Evolutionary conservation across 768 basidiomycete species (phyloP).

Genomic region (Pleurotus salmoneostramineus): DNA sequence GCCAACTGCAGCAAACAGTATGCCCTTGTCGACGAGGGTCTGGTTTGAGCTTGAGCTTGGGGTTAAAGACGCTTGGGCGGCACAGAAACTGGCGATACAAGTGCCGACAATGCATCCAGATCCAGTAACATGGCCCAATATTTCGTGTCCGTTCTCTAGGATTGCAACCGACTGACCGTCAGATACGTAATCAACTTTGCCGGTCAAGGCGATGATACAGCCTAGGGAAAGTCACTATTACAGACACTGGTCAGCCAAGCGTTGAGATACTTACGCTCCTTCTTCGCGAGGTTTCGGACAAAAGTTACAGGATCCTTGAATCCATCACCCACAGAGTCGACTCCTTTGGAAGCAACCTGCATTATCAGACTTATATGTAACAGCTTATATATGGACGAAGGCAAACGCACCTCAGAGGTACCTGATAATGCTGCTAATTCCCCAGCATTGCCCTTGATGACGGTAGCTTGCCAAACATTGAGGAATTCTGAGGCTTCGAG

Average conservation of each 20-base stretch:
- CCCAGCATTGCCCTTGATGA: constrained; percentile 93
- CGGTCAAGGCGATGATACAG: constrained; percentile 79
- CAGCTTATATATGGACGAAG: neutral
- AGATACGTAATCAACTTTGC: constrained; percentile 77
- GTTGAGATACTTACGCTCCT: constrained; percentile 60
- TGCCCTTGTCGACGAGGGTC: constrained; percentile 65
- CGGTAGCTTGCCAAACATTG: constrained; percentile 76
- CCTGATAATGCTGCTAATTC: constrained; percentile 80
- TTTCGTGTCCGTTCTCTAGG: constrained; percentile 67
- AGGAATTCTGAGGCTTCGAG: constrained; percentile 50
- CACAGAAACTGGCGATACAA: constrained; percentile 77
- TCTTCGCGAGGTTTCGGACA: constrained; percentile 64
- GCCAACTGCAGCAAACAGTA: constrained; percentile 70
- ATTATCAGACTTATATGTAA: neutral
- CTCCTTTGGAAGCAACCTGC: constrained; percentile 74
- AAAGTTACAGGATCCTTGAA: constrained; percentile 74
- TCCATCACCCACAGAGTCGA: constrained; percentile 77
- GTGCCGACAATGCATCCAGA: constrained; percentile 86
- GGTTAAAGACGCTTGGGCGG: constrained; percentile 45
- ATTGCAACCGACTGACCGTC: constrained; percentile 72
- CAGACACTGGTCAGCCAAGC: too few species aligned
- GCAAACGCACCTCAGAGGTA: constrained; percentile 59
- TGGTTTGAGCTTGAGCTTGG: constrained; percentile 12
- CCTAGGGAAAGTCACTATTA: too few species aligned
- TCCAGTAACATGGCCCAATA: constrained; percentile 82